Evolutionary conservation across 2,329 filamentous ascomycete species (phyloP).

Genomic region (Phialocephala subalpina): DNA sequence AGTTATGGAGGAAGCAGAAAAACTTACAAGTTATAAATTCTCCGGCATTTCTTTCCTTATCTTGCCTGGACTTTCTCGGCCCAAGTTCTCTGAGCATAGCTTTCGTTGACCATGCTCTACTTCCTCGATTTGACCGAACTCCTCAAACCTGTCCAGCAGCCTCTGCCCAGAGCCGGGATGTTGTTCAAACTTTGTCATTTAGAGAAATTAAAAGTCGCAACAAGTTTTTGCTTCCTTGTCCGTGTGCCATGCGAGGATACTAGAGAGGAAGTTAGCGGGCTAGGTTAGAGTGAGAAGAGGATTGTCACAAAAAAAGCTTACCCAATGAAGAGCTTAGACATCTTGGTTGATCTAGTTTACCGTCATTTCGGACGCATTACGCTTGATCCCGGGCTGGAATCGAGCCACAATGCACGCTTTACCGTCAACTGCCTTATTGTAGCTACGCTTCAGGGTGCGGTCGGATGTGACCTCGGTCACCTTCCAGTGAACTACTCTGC

Average conservation of each 20-base stretch:
- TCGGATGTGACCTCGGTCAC: too few relatives aligned
- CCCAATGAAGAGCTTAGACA: neutral
- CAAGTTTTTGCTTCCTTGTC: conserved; percentile 75
- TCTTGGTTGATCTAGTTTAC: neutral
- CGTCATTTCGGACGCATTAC: too few relatives aligned
- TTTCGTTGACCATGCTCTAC: conserved; percentile 51
- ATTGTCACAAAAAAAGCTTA: neutral
- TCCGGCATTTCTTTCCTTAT: too few relatives aligned
- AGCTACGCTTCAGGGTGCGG: too few relatives aligned
- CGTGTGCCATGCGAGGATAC: conserved; percentile 98
- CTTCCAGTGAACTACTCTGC: neutral
- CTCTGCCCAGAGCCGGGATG: conserved; percentile 44
- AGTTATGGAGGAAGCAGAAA: conserved; percentile 12
- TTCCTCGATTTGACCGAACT: conserved; percentile 91
- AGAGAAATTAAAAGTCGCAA: conserved; percentile 52
- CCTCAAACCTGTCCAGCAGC: conserved; percentile 83
- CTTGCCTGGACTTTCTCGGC: too few relatives aligned
- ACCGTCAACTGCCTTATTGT: too few relatives aligned
- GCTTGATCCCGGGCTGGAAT: too few relatives aligned
- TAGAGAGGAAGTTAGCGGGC: conserved; percentile 51
- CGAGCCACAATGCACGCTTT: too few relatives aligned
- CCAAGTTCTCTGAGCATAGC: too few relatives aligned
- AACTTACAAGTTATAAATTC: too few relatives aligned
- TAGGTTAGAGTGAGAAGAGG: neutral
- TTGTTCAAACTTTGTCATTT: conserved; percentile 53